Base-by-base conservation (phyloP, 2,329 filamentous ascomycete genomes). In the Hirsutella minnesotensis region DNA sequence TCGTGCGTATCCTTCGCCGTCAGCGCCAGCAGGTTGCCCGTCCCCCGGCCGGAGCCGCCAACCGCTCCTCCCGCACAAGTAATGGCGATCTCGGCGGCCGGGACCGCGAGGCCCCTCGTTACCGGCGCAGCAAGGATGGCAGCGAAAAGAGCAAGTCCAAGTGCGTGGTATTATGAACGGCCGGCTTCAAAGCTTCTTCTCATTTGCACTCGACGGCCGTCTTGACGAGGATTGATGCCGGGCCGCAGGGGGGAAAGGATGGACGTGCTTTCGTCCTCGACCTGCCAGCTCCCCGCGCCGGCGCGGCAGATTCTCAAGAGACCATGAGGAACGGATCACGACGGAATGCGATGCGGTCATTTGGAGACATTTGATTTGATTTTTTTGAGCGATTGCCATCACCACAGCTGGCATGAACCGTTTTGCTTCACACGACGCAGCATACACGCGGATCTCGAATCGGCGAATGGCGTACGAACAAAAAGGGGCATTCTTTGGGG, bases 1-100 rank as follows among this genome's bases (percentile, higher is more conserved):
- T 98, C 8, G 92, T 96, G 43, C 74, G 92, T 52, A 86, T 92
- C 62, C 70, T 98, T 51, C 81, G 92, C 53, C 79, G 85, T 54
- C 88, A 95, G 65, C 76, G 86, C 55, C 81, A 86, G 54, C 67
- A 70, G 45, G 63, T 67, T 10, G 56, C 67, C 39, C 63, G 67
- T 24, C 64, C 66, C 27, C 50, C 58, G 5, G 59, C 55, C 43
- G 56, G 53, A 47, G 53, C 58, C 38, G 49, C 57, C 40, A 54
- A 60, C 47, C 60, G 66, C 46, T 69, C n/a, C n/a, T n/a, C 66
- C 40, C 58, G 58, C 49, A 58, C 56, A 29, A 57, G 58, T 43
- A 64, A 63, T 43, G 61, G 61, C 41, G 61, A 64, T 38, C 51
- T 55, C 29, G 52, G 51, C 39, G 55, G 56, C 33, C 56, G 59